Percentiles rank a stretch among this genome's conserved stretches.
Evolutionary conservation across 352 stramenopile genomes (phyloP).

Genomic region (Globisporangium barbulae): DNA sequence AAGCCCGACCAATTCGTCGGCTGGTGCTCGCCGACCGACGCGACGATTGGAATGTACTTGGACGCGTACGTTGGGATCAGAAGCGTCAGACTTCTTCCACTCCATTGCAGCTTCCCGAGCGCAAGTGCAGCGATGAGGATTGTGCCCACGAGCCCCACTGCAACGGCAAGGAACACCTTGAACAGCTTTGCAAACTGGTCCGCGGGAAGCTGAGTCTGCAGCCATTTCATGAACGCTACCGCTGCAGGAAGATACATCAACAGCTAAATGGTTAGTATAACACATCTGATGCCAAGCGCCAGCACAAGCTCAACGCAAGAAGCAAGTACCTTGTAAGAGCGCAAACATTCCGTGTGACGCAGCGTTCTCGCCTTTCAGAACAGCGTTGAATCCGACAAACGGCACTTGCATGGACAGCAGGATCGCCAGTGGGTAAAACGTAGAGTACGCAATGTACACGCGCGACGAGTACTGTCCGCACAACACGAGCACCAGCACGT

Average conservation of each 20-base stretch:
- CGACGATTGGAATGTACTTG: constrained; percentile 96
- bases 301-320: constrained; percentile 3
- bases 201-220: constrained; percentile 45
- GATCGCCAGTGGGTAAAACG: constrained; percentile 97
- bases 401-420: constrained; percentile 96
- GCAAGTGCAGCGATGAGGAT: constrained; percentile 50
- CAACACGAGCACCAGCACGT: constrained; percentile 91
- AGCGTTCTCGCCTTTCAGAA: constrained; percentile 80
- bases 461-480: constrained; percentile 88
- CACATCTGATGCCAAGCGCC: too few relatives aligned
- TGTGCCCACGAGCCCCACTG: constrained; percentile 31
- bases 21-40: constrained; percentile 93
- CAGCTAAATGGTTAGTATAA: background rate
- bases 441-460: constrained; percentile 97
- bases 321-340: constrained; percentile 71
- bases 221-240: constrained; percentile 51
- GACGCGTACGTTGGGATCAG: constrained; percentile 92
- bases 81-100: constrained; percentile 88
- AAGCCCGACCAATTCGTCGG: constrained; percentile 90
- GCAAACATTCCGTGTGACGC: constrained; percentile 92
- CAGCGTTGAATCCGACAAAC: constrained; percentile 97
- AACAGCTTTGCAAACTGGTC: constrained; percentile 47
- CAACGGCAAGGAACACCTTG: constrained; percentile 29
- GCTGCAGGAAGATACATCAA: constrained; percentile 22
- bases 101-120: constrained; percentile 87